Evolutionary conservation across 1,139 yeast species (phyloP).

Genomic region (Suhomyces wounanorum): DNA sequence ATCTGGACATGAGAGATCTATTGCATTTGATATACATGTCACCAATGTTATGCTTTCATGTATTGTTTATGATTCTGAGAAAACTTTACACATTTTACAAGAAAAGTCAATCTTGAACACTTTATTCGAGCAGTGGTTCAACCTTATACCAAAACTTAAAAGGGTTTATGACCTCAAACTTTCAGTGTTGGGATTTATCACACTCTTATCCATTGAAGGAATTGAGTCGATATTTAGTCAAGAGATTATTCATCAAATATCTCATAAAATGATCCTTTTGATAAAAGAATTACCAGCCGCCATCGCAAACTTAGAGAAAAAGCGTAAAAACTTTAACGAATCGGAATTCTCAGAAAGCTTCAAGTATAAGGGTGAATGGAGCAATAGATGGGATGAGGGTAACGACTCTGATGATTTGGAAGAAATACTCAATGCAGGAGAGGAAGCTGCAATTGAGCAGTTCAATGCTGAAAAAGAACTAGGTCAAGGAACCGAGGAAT

Average conservation of each 20-base stretch:
- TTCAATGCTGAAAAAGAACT: conserved; percentile 34
- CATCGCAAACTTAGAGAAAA: conserved; percentile 61
- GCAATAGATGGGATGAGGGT: conserved; percentile 22
- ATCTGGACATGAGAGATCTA: conserved; percentile 27
- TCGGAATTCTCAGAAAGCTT: conserved; percentile 26
- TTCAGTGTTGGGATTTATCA: conserved; percentile 65
- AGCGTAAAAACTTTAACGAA: conserved; percentile 52
- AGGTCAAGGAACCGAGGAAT: conserved; percentile 43
- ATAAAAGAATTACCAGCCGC: conserved; percentile 71
- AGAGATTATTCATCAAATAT: conserved; percentile 30
- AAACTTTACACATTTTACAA: conserved; percentile 56
- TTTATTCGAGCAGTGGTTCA: conserved; percentile 73
- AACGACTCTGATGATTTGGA: conserved; percentile 32
- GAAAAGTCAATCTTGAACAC: conserved; percentile 44
- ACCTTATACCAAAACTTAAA: conserved; percentile 54
- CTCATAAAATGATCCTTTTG: conserved; percentile 49
- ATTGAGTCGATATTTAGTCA: conserved; percentile 23
- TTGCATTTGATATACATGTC: conserved; percentile 55
- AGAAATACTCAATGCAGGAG: conserved; percentile 20
- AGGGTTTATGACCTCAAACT: conserved; percentile 84
- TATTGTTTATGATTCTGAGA: conserved; percentile 60
- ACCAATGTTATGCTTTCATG: conserved; percentile 69
- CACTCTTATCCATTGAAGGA: conserved; percentile 40
- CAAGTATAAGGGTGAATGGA: conserved; percentile 15
- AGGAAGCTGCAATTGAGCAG: conserved; percentile 25